These are phyloP conservation scores for Dictyostelium brefeldianum DNA, from an alignment of 78 protist genomes.

Conservation along the genomic window DNA sequence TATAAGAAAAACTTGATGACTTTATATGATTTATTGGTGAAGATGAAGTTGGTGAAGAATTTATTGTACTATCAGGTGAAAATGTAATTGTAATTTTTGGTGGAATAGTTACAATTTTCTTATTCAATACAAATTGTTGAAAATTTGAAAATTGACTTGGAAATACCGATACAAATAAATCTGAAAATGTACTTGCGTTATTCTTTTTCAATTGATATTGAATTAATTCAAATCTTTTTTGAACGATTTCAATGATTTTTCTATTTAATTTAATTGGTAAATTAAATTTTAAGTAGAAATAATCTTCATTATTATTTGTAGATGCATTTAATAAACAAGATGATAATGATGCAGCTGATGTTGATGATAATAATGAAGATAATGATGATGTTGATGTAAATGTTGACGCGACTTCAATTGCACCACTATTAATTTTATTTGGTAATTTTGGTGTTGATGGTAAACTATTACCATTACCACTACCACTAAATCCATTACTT, in stretches of 20 bases:
- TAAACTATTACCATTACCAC: too few relatives aligned
- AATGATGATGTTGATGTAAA: conserved; percentile 7
- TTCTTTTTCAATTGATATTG: background rate
- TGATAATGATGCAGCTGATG: background rate
- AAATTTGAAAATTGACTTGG: background rate
- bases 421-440: background rate
- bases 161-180: background rate
- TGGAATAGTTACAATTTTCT: background rate
- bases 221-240: background rate
- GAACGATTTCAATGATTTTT: background rate
- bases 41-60: background rate
- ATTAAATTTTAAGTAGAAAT: background rate
- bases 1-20: conserved; percentile 7
- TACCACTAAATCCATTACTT: too few relatives aligned
- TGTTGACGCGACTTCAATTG: background rate
- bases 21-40: background rate
- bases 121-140: background rate
- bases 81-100: conserved; percentile 2
- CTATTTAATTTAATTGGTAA: conserved; percentile 11
- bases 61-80: background rate
- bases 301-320: background rate
- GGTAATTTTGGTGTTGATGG: background rate
- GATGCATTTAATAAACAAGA: background rate
- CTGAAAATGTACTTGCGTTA: background rate
- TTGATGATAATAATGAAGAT: background rate